phyloP scores from a whole-genome alignment of 2,329 filamentous ascomycete genomes.

The Monilinia laxa region DNA sequence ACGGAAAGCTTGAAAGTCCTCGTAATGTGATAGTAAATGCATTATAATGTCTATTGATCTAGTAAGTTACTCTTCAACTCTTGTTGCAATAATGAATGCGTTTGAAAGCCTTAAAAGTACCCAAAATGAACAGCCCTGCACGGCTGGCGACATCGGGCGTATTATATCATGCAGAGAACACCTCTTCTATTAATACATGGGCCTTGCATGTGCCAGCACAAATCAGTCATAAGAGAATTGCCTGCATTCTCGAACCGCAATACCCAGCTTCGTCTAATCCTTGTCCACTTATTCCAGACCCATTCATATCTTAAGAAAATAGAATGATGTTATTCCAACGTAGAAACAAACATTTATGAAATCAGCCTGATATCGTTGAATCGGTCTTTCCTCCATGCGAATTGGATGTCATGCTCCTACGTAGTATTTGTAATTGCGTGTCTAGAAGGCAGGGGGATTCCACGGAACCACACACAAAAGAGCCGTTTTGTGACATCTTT shows the following conservation, averaged over 20 bases:
- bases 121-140: not conserved
- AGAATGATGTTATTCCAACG: not conserved
- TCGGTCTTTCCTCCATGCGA: conserved; percentile 6
- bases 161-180: not conserved
- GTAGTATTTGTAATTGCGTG: conserved; percentile 7
- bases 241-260: not conserved
- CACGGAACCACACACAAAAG: conserved; percentile 2
- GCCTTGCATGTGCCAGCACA: conserved; percentile 11
- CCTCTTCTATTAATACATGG: not conserved
- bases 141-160: not conserved
- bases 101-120: not conserved
- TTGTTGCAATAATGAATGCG: not conserved
- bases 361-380: not conserved
- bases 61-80: not conserved
- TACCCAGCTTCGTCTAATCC: not conserved
- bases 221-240: not conserved
- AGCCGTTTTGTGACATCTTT: not conserved
- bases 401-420: conserved; percentile 3
- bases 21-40: not conserved
- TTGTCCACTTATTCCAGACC: not conserved
- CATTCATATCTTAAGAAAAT: not conserved
- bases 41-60: conserved; percentile 1
- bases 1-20: not conserved
- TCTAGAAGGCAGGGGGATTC: conserved; percentile 14
- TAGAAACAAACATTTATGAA: not conserved